phyloP scores from a whole-genome alignment of 805 yeast species.

The Ogataea pignaliae region DNA sequence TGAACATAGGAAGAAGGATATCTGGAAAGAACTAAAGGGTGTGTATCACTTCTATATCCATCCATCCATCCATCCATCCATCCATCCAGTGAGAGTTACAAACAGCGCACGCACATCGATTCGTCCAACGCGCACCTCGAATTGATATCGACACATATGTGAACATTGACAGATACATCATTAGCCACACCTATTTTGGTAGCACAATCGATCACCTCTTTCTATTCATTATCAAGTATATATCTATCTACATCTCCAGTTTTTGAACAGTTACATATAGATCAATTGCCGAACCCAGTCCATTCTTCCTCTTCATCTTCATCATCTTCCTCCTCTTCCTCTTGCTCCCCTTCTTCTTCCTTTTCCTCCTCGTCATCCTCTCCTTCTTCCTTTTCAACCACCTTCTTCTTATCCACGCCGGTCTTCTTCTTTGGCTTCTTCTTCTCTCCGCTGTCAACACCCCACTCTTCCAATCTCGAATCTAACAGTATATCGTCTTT shows the following conservation, averaged over 20 bases:
- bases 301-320: constrained; percentile 22
- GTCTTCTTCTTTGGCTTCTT: constrained; percentile 10
- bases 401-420: constrained; percentile 18
- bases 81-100: neutral
- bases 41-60: no score
- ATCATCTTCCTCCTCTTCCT: constrained; percentile 16
- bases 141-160: neutral
- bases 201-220: no score
- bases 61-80: no score
- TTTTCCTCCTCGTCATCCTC: constrained; percentile 26
- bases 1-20: no score
- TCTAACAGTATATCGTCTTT: constrained; percentile 65
- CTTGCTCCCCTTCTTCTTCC: constrained; percentile 26
- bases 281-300: constrained; percentile 28
- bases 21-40: no score
- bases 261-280: neutral
- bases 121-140: neutral
- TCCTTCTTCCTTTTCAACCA: constrained; percentile 15
- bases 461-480: constrained; percentile 62
- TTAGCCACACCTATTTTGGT: no score
- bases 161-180: no score
- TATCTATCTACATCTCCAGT: no score
- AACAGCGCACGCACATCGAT: neutral
- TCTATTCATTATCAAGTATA: no score
- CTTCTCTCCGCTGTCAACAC: constrained; percentile 33